phyloP scores from a whole-genome alignment of 1,284 basidiomycete genomes.

The Boletus subluridellus region DNA sequence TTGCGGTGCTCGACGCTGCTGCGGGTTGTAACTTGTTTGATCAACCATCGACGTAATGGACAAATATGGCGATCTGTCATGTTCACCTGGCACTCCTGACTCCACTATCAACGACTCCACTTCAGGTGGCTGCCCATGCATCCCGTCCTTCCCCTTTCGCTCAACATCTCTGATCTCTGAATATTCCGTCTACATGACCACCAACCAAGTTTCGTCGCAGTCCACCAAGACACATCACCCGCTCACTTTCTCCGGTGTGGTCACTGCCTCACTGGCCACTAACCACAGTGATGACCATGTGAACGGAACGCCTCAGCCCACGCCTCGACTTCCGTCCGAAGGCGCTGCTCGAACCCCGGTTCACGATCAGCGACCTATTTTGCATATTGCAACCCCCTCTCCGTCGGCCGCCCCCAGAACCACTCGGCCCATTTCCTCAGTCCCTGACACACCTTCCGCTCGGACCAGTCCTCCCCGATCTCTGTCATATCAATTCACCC shows the following conservation, averaged over 20 bases:
- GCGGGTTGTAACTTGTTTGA: no score
- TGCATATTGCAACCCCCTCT: constrained; percentile 13
- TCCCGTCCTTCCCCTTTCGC: neutral
- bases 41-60: neutral
- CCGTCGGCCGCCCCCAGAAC: constrained; percentile 3
- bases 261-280: constrained; percentile 1
- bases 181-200: constrained; percentile 8
- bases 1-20: no score
- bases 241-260: constrained; percentile 9
- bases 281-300: neutral
- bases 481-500: constrained; percentile 60
- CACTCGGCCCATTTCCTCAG: constrained; percentile 13
- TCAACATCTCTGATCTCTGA: neutral
- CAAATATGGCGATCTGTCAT: neutral
- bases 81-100: neutral
- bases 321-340: neutral
- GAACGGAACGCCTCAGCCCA: neutral
- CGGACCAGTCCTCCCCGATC: constrained; percentile 73
- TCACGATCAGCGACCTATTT: constrained; percentile 8
- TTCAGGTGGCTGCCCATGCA: constrained; percentile 8
- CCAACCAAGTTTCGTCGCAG: constrained; percentile 6
- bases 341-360: constrained; percentile 1
- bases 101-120: neutral
- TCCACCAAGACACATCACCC: neutral
- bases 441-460: constrained; percentile 54